Conservation (phyloP, 169 alveolate genomes). For the Cytauxzoon felis region DNA sequence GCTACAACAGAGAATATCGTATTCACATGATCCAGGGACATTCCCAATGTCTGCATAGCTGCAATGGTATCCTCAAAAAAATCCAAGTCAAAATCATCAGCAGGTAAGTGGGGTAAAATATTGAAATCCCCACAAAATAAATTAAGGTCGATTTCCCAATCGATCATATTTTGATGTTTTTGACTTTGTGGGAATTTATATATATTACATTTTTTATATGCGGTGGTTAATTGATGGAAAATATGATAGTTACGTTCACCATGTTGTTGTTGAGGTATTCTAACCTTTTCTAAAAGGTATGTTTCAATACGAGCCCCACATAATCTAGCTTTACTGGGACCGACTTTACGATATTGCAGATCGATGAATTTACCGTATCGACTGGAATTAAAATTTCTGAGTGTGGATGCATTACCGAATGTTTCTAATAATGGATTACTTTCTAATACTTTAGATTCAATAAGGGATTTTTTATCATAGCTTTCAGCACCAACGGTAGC, state of each 20-base stretch:
- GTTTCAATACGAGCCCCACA: slow-evolving; percentile 94
- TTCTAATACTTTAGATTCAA: slow-evolving; percentile 89
- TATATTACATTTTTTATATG: slow-evolving; percentile 67
- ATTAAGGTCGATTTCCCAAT: slow-evolving; percentile 43
- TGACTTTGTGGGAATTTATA: slow-evolving; percentile 48
- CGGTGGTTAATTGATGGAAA: slow-evolving; percentile 91
- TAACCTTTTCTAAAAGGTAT: slow-evolving; percentile 94
- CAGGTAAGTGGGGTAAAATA: slow-evolving; percentile 40
- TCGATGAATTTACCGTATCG: slow-evolving; percentile 99
- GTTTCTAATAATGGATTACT: slow-evolving; percentile 98
- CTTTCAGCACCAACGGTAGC: slow-evolving; percentile 84
- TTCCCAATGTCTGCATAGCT: slow-evolving; percentile 85
- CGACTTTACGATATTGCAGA: slow-evolving; percentile 76
- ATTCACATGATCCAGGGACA: slow-evolving; percentile 73
- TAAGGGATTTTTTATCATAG: slow-evolving; percentile 59
- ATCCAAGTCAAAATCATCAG: slow-evolving; percentile 81
- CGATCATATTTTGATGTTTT: slow-evolving; percentile 20
- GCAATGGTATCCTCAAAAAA: slow-evolving; percentile 79
- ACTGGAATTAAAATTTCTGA: slow-evolving; percentile 90
- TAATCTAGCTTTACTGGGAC: slow-evolving; percentile 75
- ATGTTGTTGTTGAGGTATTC: slow-evolving; percentile 90
- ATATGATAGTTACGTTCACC: slow-evolving; percentile 96
- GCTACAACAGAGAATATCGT: slow-evolving; percentile 76
- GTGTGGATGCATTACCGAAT: slow-evolving; percentile 97
- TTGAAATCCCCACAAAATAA: slow-evolving; percentile 43